Percentiles rank a stretch among this genome's conserved stretches.
Evolutionary conservation across 129 eudicot genomes (phyloP).

Genomic region (Flaveria sonorensis): DNA sequence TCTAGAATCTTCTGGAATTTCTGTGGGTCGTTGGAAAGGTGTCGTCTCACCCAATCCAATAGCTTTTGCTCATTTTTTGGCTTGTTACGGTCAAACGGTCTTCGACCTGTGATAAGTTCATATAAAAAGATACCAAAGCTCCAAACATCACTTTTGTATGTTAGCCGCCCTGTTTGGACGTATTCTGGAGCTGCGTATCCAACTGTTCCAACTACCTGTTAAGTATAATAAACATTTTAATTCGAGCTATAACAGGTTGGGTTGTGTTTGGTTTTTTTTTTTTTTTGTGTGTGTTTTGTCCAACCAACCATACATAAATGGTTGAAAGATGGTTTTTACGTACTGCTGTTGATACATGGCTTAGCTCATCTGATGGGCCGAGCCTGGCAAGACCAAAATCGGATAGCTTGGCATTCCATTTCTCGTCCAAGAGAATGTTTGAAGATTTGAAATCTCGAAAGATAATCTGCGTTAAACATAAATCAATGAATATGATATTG

Average conservation of each 20-base stretch:
- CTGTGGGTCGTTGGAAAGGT: slow-evolving; percentile 55
- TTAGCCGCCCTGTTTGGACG: slow-evolving; percentile 82
- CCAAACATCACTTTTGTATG: slow-evolving; percentile 84
- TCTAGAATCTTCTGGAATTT: slow-evolving; percentile 70
- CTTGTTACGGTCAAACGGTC: slow-evolving; percentile 67
- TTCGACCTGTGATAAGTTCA: slow-evolving; percentile 84
- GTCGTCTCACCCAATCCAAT: slow-evolving; percentile 65
- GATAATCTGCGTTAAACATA: slow-evolving; percentile 57
- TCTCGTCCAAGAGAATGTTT: slow-evolving; percentile 78
- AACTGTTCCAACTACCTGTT: slow-evolving; percentile 82
- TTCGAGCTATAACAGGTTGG: neutral
- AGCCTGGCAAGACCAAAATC: slow-evolving; percentile 90
- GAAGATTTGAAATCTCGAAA: slow-evolving; percentile 89
- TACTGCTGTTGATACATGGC: slow-evolving; percentile 90
- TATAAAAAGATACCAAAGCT: slow-evolving; percentile 82
- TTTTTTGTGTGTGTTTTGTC: neutral
- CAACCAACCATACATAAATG: neutral
- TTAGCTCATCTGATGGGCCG: slow-evolving; percentile 69
- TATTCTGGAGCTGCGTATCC: slow-evolving; percentile 96
- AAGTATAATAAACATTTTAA: neutral
- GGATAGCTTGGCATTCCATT: slow-evolving; percentile 84
- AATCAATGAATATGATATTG: neutral
- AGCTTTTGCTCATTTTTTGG: slow-evolving; percentile 74
- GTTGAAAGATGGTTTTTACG: slow-evolving; percentile 2
- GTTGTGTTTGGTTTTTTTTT: neutral